These are phyloP conservation scores for Seiridium unicorne DNA, from an alignment of 2,329 filamentous ascomycete species.

Conservation along the genomic window DNA sequence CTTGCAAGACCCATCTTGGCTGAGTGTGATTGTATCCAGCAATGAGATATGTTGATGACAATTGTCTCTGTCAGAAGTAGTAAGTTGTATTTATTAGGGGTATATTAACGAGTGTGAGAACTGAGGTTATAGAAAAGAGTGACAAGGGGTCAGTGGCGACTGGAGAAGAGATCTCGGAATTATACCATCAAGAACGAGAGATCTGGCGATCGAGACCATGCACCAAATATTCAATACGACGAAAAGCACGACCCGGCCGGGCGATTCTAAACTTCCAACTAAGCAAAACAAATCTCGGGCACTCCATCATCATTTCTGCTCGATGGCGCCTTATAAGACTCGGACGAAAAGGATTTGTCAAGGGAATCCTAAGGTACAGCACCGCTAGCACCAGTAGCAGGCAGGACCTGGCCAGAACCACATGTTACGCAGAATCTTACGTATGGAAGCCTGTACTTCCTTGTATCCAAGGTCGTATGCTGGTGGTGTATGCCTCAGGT, in stretches of 20 bases:
- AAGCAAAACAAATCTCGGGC: neutral
- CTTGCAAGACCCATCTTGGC: neutral
- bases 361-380: neutral
- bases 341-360: neutral
- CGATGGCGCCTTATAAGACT: neutral
- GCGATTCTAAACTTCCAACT: neutral
- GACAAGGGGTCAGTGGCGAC: neutral
- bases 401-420: neutral
- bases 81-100: neutral
- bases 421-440: constrained; percentile 5
- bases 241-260: neutral
- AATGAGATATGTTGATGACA: neutral
- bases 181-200: neutral
- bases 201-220: neutral
- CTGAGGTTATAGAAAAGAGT: neutral
- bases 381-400: neutral
- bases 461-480: neutral
- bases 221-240: neutral
- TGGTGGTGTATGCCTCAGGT: neutral
- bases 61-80: neutral
- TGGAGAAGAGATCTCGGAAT: neutral
- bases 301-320: neutral
- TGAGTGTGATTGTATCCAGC: neutral
- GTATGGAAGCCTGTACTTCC: neutral
- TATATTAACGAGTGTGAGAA: no score